phyloP scores from a whole-genome alignment of 805 yeast genomes.

The Saccharomycopsis sp. region DNA sequence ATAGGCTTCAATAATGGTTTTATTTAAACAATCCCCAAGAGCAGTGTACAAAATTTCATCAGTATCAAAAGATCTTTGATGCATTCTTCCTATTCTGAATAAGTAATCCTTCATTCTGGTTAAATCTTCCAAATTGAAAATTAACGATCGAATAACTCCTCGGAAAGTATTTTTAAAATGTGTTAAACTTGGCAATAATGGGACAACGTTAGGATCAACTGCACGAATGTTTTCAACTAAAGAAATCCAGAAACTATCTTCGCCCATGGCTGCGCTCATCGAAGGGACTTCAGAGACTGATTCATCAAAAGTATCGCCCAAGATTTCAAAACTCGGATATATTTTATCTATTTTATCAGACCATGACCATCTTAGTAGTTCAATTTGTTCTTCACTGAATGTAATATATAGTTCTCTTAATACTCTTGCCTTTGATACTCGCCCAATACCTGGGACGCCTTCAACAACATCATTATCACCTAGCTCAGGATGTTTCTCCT shows the following conservation, averaged over 20 bases:
- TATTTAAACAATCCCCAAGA: background rate
- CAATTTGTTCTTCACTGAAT: background rate
- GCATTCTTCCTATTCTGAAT: constrained; percentile 5
- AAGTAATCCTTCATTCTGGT: background rate
- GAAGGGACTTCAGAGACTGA: background rate
- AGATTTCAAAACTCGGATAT: background rate
- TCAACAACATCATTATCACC: too few relatives aligned
- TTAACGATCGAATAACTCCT: background rate
- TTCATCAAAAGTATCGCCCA: constrained; percentile 1
- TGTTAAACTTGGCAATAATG: background rate
- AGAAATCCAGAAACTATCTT: background rate
- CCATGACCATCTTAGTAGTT: constrained; percentile 3
- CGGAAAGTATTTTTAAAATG: constrained; percentile 3
- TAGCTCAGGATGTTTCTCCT: too few relatives aligned
- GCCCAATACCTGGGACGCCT: too few relatives aligned
- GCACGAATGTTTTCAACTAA: background rate
- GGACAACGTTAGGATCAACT: background rate
- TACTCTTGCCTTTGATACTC: too few relatives aligned
- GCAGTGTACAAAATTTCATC: background rate
- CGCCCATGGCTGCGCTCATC: background rate
- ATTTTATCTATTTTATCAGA: background rate
- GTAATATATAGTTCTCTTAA: background rate
- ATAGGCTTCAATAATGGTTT: background rate
- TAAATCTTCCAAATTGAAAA: background rate
- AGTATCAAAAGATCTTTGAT: constrained; percentile 1